These are phyloP conservation scores for Chalciporus piperatus DNA, from an alignment of 768 basidiomycete species.

Conservation along the genomic window DNA sequence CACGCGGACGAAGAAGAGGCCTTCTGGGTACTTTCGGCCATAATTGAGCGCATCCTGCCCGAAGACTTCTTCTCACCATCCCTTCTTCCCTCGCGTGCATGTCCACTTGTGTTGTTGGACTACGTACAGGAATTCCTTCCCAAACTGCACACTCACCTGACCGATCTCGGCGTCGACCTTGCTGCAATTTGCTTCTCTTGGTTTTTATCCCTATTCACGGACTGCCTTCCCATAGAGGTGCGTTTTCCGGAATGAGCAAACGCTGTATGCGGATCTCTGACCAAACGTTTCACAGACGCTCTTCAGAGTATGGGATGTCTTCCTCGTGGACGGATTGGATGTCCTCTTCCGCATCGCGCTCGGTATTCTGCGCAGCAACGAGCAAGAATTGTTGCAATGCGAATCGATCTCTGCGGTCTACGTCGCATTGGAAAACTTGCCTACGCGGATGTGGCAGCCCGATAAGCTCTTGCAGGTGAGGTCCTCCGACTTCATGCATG, in stretches of 20 bases:
- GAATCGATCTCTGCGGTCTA: conserved; percentile 88
- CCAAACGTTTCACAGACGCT: conserved; percentile 57
- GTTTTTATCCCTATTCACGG: conserved; percentile 96
- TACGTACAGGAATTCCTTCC: conserved; percentile 79
- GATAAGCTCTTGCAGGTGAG: conserved; percentile 84
- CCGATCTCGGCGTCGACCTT: conserved; percentile 81
- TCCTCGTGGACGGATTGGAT: conserved; percentile 90
- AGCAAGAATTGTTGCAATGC: conserved; percentile 78
- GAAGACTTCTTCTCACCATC: conserved; percentile 93
- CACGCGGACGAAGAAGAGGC: conserved; percentile 96
- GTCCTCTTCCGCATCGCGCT: conserved; percentile 90
- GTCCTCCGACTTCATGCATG: neutral
- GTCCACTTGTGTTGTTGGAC: conserved; percentile 86
- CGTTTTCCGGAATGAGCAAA: conserved; percentile 12
- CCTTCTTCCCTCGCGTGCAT: conserved; percentile 88
- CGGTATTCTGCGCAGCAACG: conserved; percentile 79
- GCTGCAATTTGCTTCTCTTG: conserved; percentile 97
- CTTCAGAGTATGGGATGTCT: conserved; percentile 94
- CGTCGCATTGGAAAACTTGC: conserved; percentile 83
- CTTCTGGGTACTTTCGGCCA: conserved; percentile 89
- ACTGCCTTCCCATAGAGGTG: conserved; percentile 94
- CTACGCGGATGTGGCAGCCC: conserved; percentile 91
- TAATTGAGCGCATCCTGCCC: conserved; percentile 86
- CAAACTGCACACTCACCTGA: conserved; percentile 71
- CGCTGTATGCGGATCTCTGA: neutral